Percentiles rank a stretch among this genome's conserved stretches.
These are phyloP conservation scores for Xylaria polymorpha DNA, from an alignment of 2,329 filamentous ascomycete genomes.

Conservation along the genomic window DNA sequence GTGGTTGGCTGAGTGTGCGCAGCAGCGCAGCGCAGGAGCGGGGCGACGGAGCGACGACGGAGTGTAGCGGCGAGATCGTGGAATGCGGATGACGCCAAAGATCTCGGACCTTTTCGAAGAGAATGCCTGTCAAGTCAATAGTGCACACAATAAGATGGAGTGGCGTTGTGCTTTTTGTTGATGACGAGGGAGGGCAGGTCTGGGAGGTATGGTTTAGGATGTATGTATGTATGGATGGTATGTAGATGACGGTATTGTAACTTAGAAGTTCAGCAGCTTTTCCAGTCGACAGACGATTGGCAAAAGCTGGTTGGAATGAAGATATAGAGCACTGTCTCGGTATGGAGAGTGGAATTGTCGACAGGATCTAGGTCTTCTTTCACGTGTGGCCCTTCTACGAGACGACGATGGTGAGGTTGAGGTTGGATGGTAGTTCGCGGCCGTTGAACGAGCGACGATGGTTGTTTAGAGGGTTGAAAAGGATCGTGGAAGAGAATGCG, in stretches of 20 bases:
- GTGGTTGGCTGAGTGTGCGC: conserved; percentile 42
- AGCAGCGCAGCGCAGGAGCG: conserved; percentile 45
- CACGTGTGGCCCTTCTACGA: conserved; percentile 41
- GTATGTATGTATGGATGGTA: conserved; percentile 18
- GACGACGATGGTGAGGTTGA: conserved; percentile 31
- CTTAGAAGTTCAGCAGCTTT: conserved; percentile 48
- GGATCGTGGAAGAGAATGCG: conserved; percentile 28
- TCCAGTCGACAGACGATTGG: conserved; percentile 35
- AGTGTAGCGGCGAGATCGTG: conserved; percentile 31
- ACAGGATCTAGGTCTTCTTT: conserved; percentile 44
- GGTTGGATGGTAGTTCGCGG: conserved; percentile 38
- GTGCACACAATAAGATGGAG: conserved; percentile 36
- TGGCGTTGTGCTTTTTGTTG: conserved; percentile 31
- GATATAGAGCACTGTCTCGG: conserved; percentile 42
- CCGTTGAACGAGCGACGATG: conserved; percentile 36
- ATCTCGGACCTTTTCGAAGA: conserved; percentile 32
- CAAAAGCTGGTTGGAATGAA: conserved; percentile 41
- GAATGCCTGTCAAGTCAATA: conserved; percentile 46
- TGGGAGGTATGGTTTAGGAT: conserved; percentile 10
- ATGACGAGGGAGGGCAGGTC: conserved; percentile 27
- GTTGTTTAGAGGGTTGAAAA: conserved; percentile 25
- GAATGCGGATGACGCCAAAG: conserved; percentile 34
- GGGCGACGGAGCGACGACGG: conserved; percentile 23
- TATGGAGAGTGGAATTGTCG: conserved; percentile 40
- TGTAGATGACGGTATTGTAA: conserved; percentile 46